Evolutionary conservation across 1,139 yeast species (phyloP).

Genomic region (Casaregolazyma suthepensis): DNA sequence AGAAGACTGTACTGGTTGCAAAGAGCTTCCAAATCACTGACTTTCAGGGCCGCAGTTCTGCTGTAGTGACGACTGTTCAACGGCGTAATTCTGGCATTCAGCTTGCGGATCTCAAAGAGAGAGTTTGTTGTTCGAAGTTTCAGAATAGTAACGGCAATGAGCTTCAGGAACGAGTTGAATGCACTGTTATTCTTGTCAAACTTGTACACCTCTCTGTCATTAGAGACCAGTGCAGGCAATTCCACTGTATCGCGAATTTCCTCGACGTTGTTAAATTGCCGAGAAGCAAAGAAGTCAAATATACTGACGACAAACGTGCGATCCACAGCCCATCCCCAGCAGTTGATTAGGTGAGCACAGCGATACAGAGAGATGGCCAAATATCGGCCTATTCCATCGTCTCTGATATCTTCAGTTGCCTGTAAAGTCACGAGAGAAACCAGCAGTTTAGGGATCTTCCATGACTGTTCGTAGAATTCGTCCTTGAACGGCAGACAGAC

Average conservation of each 20-base stretch:
- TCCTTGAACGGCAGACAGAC: not conserved
- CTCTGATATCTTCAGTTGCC: not conserved
- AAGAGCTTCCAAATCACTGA: constrained; percentile 18
- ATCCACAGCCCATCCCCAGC: constrained; percentile 11
- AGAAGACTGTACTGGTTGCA: constrained; percentile 18
- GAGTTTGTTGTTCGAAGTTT: constrained; percentile 3
- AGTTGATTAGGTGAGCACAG: constrained; percentile 1
- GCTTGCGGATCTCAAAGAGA: constrained; percentile 7
- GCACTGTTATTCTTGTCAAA: constrained; percentile 10
- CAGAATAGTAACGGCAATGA: constrained; percentile 12
- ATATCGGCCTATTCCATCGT: constrained; percentile 1
- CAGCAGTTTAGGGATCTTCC: constrained; percentile 4
- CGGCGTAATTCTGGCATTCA: constrained; percentile 17
- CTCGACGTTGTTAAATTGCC: constrained; percentile 8
- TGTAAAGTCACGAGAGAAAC: not conserved
- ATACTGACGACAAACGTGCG: not conserved
- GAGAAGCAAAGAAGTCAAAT: constrained; percentile 8
- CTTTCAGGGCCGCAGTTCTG: constrained; percentile 12
- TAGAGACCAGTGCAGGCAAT: not conserved
- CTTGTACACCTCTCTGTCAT: not conserved
- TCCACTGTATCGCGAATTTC: not conserved
- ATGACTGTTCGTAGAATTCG: not conserved
- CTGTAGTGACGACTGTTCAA: constrained; percentile 15
- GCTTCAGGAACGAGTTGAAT: constrained; percentile 17
- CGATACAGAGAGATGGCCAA: constrained; percentile 2